Evolutionary conservation across 2,329 filamentous ascomycete species (phyloP).

Genomic region (Cercospora sp.): DNA sequence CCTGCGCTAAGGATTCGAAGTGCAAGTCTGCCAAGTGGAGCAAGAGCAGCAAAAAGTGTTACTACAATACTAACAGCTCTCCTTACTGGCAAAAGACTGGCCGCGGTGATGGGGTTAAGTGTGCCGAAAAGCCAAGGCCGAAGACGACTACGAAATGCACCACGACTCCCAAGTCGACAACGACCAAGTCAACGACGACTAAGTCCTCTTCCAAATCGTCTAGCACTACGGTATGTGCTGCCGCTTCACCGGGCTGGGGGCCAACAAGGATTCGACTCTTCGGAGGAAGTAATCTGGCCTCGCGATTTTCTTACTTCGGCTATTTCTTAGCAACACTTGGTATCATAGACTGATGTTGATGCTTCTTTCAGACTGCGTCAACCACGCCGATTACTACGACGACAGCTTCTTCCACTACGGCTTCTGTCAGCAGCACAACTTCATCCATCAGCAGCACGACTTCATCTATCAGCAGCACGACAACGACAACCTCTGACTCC

Average conservation of each 20-base stretch:
- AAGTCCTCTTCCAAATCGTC: too few relatives aligned
- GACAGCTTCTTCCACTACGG: not conserved
- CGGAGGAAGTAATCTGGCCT: too few relatives aligned
- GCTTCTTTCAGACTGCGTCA: not conserved
- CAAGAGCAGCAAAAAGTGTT: slow-evolving; percentile 3
- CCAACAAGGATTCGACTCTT: too few relatives aligned
- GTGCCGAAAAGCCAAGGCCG: not conserved
- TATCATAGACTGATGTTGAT: too few relatives aligned
- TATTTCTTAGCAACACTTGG: too few relatives aligned
- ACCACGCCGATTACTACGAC: not conserved
- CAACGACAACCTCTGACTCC: too few relatives aligned
- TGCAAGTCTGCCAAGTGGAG: slow-evolving; percentile 7
- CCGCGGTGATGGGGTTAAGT: slow-evolving; percentile 4
- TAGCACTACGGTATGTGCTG: too few relatives aligned
- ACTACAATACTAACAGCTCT: not conserved
- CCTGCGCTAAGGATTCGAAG: slow-evolving; percentile 5
- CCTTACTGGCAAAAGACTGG: slow-evolving; percentile 13
- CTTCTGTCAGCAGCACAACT: not conserved
- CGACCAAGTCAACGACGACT: too few relatives aligned
- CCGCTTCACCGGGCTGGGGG: too few relatives aligned
- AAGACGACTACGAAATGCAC: slow-evolving; percentile 8
- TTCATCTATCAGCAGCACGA: too few relatives aligned
- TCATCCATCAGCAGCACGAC: not conserved
- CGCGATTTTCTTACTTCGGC: too few relatives aligned
- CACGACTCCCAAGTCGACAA: not conserved